Evolutionary conservation across 345 rosid species (phyloP), one percentile per base, ranked within the genome.

Genomic region (Theobroma cacao): DNA sequence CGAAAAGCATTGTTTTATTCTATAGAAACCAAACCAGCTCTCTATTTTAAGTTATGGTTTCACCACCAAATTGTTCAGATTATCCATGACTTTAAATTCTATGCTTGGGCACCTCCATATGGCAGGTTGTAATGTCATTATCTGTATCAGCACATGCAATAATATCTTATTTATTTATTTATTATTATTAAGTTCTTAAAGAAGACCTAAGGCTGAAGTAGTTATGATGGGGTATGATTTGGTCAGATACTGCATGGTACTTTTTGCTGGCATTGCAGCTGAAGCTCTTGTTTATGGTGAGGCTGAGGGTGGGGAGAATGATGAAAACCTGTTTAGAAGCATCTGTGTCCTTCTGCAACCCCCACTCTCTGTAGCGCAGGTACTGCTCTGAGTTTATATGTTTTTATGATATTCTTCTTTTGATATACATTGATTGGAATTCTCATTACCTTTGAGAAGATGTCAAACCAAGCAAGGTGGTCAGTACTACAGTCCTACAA

Each of bases 391-490:
- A 22, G 58, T n/a, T 52, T 78, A 48, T 22, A 17, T n/a, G 5
- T 28, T 59, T 79, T 74, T 43, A 30, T 66, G 22, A 55, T 63
- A 38, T 74, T 65, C 48, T 12, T 6, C 31, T 24, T 24, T 68
- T 6, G 33, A 55, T 36, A 22, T 15, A 20, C 52, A 22, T 52
- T 47, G 13, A 45, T 31, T 0, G n/a, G 7, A 12, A 11, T 10
- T 52, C 30, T 24, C 47, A 50, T 72, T 75, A 56, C 28, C 60
- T 75, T 68, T 74, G 74, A 60, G n/a, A 81, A 95, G 97, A 95
- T 93, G 98, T 90, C 97, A n/a, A 95, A 95, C 89, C 98, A 91
- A 87, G 98, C 98, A 22, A 90, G 98, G 78, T 93, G 98, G 98
- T 84, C 98, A 3, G 91, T 93, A 59, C 77, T 92, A 56, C 99